Evolutionary conservation across 495 filamentous ascomycete genomes (phyloP).

Genomic region (Chlorociboria aeruginascens): DNA sequence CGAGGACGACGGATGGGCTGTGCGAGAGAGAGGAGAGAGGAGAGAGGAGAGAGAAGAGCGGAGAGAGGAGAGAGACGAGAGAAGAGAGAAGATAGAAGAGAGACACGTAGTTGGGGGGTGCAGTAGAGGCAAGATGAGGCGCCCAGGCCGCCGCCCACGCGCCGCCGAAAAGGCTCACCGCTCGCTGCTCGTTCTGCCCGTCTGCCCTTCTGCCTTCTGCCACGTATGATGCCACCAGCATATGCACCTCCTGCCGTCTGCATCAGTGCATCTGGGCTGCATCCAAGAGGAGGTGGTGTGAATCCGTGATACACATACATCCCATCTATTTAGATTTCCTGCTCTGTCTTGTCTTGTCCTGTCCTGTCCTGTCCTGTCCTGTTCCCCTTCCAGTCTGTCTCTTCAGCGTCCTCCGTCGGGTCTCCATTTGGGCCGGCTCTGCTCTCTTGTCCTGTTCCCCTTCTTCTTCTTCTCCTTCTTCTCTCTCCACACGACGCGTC

Average conservation of each 20-base stretch:
- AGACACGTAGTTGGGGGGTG: no score
- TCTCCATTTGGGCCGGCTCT: no score
- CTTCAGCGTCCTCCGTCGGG: neutral
- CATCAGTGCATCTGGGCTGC: neutral
- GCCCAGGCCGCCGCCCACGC: neutral
- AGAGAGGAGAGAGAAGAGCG: no score
- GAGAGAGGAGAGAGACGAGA: no score
- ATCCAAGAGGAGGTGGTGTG: no score
- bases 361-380: neutral
- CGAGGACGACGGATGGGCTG: no score
- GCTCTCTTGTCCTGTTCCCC: neutral
- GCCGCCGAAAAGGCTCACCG: neutral
- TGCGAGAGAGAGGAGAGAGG: no score
- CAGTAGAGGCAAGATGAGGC: neutral
- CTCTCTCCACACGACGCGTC: no score
- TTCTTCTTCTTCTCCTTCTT: no score
- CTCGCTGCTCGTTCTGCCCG: no score
- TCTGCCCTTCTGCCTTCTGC: no score
- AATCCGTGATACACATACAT: constrained; percentile 1
- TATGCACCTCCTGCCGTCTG: constrained; percentile 15
- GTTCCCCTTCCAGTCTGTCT: neutral
- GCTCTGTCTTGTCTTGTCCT: neutral
- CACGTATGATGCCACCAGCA: constrained; percentile 16
- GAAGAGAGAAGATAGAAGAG: no score
- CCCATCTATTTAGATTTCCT: constrained; percentile 12